phyloP scores from a whole-genome alignment of 176 grass and related monocot species.

The Oryza brachyantha region DNA sequence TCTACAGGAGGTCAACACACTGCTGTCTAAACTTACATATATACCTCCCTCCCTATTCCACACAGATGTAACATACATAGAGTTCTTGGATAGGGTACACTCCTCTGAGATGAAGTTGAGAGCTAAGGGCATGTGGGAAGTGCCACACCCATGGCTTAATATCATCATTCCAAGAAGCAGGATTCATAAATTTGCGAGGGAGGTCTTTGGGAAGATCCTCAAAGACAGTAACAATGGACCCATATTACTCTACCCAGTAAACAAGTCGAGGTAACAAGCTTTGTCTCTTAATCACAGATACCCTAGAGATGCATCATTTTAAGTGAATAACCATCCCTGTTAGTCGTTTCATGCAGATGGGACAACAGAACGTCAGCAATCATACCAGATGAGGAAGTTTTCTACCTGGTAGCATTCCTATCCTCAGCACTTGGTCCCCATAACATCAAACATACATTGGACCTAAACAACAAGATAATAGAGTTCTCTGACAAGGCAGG shows the following conservation, averaged over 20 bases:
- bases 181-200: conserved; percentile 59
- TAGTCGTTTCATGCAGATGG: conserved; percentile 61
- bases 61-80: conserved; percentile 65
- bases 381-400: conserved; percentile 72
- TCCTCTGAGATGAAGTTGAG: conserved; percentile 69
- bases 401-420: conserved; percentile 90
- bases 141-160: conserved; percentile 95
- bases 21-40: conserved; percentile 62
- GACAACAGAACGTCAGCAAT: conserved; percentile 72
- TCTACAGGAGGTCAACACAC: conserved; percentile 57
- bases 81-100: conserved; percentile 88
- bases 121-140: conserved; percentile 82
- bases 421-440: conserved; percentile 45
- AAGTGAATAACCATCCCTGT: background rate
- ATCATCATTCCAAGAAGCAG: conserved; percentile 65
- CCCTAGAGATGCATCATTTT: background rate
- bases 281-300: conserved; percentile 3
- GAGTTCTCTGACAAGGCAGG: conserved; percentile 49
- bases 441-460: conserved; percentile 43
- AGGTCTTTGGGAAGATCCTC: conserved; percentile 77
- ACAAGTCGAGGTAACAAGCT: conserved; percentile 57
- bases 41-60: conserved; percentile 60
- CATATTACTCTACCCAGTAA: conserved; percentile 82
- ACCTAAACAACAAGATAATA: conserved; percentile 57
- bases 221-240: conserved; percentile 73